These are phyloP conservation scores for Cryptosporidium andersoni DNA, from an alignment of 169 alveolate species.

Conservation along the genomic window DNA sequence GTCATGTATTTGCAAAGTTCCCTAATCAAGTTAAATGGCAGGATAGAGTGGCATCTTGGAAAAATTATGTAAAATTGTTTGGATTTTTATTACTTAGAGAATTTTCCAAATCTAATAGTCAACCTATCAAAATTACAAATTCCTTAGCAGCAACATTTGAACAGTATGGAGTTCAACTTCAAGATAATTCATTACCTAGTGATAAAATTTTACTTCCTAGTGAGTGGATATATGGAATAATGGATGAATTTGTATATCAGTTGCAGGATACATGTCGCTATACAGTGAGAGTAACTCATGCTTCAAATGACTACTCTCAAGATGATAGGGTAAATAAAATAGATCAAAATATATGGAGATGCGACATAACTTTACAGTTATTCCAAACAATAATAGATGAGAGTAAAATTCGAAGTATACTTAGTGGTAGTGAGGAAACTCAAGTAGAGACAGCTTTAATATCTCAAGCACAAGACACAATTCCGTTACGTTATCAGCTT, in stretches of 20 bases:
- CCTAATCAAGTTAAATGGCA: slow-evolving; percentile 62
- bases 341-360: slow-evolving; percentile 69
- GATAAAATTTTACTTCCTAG: slow-evolving; percentile 36
- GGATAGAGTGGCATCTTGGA: slow-evolving; percentile 69
- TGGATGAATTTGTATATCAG: slow-evolving; percentile 63
- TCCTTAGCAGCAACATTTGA: slow-evolving; percentile 15
- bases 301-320: slow-evolving; percentile 30
- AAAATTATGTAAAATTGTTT: slow-evolving; percentile 37
- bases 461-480: neutral
- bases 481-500: slow-evolving; percentile 34
- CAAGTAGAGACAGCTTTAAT: slow-evolving; percentile 16
- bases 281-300: slow-evolving; percentile 33
- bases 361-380: slow-evolving; percentile 43
- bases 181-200: slow-evolving; percentile 3
- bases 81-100: neutral
- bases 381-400: slow-evolving; percentile 40
- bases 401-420: slow-evolving; percentile 7
- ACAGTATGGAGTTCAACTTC: slow-evolving; percentile 2
- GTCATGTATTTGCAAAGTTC: slow-evolving; percentile 66
- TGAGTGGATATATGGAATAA: slow-evolving; percentile 29
- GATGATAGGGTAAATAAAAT: slow-evolving; percentile 26
- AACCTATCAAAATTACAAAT: neutral
- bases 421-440: neutral
- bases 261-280: slow-evolving; percentile 68
- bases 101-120: slow-evolving; percentile 3